Percentiles rank a stretch among this genome's conserved stretches.
phyloP scores from a whole-genome alignment of 345 rosid genomes.

The Arabis hirsuta region DNA sequence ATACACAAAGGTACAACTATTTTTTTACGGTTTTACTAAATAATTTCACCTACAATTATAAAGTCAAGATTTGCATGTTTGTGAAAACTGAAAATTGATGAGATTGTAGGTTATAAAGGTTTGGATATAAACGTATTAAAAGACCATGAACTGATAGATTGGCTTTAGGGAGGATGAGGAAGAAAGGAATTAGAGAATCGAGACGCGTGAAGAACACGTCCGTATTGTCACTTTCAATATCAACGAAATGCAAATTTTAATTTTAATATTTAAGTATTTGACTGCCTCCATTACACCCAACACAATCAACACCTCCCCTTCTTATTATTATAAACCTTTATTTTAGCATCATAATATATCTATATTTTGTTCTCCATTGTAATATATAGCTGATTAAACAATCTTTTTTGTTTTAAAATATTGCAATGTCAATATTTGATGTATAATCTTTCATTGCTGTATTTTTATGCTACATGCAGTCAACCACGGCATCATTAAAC shows the following conservation, averaged over 20 bases:
- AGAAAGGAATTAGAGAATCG: constrained; percentile 2
- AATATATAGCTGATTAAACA: constrained; percentile 1
- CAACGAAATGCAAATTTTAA: neutral
- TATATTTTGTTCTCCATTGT: too few species aligned
- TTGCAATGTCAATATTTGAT: constrained; percentile 20
- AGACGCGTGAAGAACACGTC: constrained; percentile 31
- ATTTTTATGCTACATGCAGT: constrained; percentile 23
- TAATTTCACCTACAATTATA: too few species aligned
- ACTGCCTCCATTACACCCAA: constrained; percentile 46
- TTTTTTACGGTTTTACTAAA: too few species aligned
- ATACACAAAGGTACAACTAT: too few species aligned
- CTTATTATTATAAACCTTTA: constrained; percentile 1
- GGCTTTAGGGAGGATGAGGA: neutral
- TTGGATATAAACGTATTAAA: neutral
- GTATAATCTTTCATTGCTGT: constrained; percentile 19
- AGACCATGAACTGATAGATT: constrained; percentile 24
- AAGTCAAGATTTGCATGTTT: neutral
- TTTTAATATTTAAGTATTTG: constrained; percentile 29
- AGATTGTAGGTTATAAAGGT: neutral
- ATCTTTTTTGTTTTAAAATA: constrained; percentile 7
- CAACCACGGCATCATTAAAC: constrained; percentile 29
- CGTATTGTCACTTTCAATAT: constrained; percentile 37
- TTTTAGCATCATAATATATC: too few species aligned
- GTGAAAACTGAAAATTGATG: neutral
- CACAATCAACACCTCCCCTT: constrained; percentile 35